Conservation (phyloP, 1,284 basidiomycete genomes). For the Leccinum cinnamomeum region DNA sequence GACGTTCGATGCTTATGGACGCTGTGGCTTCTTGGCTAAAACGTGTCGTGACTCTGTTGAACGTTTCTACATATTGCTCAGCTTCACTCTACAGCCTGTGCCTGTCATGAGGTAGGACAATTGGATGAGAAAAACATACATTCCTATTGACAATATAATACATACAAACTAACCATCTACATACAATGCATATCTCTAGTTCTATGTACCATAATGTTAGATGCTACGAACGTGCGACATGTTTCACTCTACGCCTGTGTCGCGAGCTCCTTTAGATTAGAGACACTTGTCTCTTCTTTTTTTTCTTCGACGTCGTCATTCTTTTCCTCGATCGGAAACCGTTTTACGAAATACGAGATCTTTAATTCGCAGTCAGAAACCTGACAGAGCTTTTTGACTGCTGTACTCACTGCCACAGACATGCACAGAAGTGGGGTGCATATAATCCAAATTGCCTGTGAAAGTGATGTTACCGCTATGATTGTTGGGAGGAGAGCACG, state of each 20-base stretch:
- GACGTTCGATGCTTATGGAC: slow-evolving; percentile 6
- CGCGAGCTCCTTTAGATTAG: slow-evolving; percentile 4
- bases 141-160: background rate
- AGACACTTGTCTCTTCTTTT: slow-evolving; percentile 7
- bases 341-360: slow-evolving; percentile 36
- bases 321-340: slow-evolving; percentile 27
- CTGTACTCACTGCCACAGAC: slow-evolving; percentile 47
- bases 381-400: slow-evolving; percentile 2
- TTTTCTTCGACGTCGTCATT: slow-evolving; percentile 24
- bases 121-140: background rate
- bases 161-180: slow-evolving; percentile 1
- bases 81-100: background rate
- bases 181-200: slow-evolving; percentile 8
- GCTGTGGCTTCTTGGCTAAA: slow-evolving; percentile 2
- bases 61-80: background rate
- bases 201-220: slow-evolving; percentile 21
- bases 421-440: slow-evolving; percentile 58
- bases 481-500: slow-evolving; percentile 3
- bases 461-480: slow-evolving; percentile 19
- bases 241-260: slow-evolving; percentile 20
- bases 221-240: slow-evolving; percentile 6
- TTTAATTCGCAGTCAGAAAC: slow-evolving; percentile 25
- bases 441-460: slow-evolving; percentile 59
- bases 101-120: background rate
- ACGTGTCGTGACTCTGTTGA: background rate